Evolutionary conservation across 306 rosid genomes (phyloP).

Genomic region (Carpinus fangiana): DNA sequence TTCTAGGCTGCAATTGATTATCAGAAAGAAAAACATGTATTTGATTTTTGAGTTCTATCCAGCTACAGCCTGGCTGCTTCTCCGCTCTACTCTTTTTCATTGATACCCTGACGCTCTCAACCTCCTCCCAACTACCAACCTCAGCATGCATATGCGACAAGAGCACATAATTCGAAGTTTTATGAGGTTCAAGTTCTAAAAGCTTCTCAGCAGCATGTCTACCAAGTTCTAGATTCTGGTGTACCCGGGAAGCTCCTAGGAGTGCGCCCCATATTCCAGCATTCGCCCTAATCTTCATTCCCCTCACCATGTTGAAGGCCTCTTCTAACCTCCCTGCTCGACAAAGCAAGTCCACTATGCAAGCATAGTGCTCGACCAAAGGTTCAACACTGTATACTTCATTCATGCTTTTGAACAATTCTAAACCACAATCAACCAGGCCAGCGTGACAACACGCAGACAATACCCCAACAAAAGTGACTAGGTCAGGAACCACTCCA

Average conservation of each 20-base stretch:
- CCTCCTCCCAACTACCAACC: constrained; percentile 71
- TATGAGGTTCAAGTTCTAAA: constrained; percentile 66
- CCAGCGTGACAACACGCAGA: constrained; percentile 86
- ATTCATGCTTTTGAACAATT: constrained; percentile 57
- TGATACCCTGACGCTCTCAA: constrained; percentile 60
- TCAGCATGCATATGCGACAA: constrained; percentile 83
- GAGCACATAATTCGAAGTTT: constrained; percentile 67
- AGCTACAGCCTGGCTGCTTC: constrained; percentile 80
- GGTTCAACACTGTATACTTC: constrained; percentile 60
- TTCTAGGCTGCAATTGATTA: constrained; percentile 45
- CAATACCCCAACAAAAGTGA: constrained; percentile 67
- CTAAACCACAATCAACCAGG: constrained; percentile 50
- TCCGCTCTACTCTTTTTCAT: constrained; percentile 55
- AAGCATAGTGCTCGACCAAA: constrained; percentile 66
- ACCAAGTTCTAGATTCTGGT: constrained; percentile 54
- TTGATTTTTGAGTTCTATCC: constrained; percentile 66
- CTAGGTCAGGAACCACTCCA: constrained; percentile 54
- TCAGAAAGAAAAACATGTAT: constrained; percentile 55
- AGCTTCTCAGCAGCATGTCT: constrained; percentile 57
- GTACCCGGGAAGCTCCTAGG: constrained; percentile 65
- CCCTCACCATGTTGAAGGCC: constrained; percentile 54
- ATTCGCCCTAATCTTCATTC: constrained; percentile 57
- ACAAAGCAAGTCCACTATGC: constrained; percentile 77
- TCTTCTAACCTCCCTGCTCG: constrained; percentile 76
- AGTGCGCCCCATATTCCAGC: constrained; percentile 80